These are phyloP conservation scores for Sparassis latifolia DNA, from an alignment of 1,284 basidiomycete genomes.

Conservation along the genomic window DNA sequence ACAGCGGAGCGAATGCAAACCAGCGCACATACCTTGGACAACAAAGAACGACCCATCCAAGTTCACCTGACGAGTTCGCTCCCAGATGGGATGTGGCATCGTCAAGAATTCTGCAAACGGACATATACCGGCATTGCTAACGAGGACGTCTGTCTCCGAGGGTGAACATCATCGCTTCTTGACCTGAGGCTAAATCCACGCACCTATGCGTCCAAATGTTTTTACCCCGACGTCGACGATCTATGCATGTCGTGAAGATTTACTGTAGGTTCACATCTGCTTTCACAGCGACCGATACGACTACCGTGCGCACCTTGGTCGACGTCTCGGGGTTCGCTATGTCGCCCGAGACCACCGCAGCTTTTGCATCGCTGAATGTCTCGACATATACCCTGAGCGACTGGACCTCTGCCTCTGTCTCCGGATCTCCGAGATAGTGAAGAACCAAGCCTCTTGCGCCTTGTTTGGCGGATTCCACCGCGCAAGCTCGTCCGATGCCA, in stretches of 20 bases:
- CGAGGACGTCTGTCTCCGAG: constrained; percentile 36
- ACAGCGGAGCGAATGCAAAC: neutral
- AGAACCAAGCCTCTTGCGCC: constrained; percentile 64
- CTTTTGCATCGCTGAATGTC: constrained; percentile 25
- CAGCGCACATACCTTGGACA: constrained; percentile 47
- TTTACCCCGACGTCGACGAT: constrained; percentile 54
- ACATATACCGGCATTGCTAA: constrained; percentile 78
- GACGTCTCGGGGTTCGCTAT: constrained; percentile 62
- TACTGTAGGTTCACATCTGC: neutral
- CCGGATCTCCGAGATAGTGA: constrained; percentile 63
- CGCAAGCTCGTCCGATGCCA: constrained; percentile 77
- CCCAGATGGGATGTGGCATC: constrained; percentile 68
- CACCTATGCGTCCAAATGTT: constrained; percentile 64
- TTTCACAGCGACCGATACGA: neutral
- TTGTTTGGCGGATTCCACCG: constrained; percentile 55
- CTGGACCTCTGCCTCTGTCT: constrained; percentile 46
- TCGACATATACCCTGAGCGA: constrained; percentile 42
- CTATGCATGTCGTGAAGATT: constrained; percentile 24
- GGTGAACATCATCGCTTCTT: neutral
- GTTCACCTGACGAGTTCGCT: constrained; percentile 67
- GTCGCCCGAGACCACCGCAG: constrained; percentile 53
- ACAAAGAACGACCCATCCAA: constrained; percentile 77
- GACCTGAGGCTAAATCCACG: neutral
- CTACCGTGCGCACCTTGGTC: constrained; percentile 37
- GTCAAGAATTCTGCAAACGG: constrained; percentile 75